These are phyloP conservation scores for Zychaea mexicana DNA, from an alignment of 371 early-diverging fungal species.

Conservation along the genomic window DNA sequence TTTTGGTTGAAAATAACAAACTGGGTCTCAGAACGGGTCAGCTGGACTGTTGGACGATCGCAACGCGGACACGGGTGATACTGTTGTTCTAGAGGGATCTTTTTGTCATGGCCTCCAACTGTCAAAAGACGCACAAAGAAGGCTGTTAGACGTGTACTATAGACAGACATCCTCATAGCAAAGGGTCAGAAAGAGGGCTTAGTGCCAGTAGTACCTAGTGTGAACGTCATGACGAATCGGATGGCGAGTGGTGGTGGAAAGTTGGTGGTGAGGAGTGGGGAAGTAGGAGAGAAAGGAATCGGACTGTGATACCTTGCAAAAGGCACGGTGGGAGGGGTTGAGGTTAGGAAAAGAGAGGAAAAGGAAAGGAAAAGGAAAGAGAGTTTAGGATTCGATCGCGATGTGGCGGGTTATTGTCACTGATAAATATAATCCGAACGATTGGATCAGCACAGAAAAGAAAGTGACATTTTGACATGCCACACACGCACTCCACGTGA, in stretches of 20 bases:
- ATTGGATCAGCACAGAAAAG: slow-evolving; percentile 2
- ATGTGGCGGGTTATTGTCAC: background rate
- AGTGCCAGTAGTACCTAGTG: background rate
- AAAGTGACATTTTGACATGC: slow-evolving; percentile 7
- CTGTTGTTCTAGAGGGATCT: slow-evolving; percentile 41
- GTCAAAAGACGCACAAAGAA: background rate
- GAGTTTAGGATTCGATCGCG: background rate
- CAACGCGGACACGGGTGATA: slow-evolving; percentile 46
- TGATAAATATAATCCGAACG: slow-evolving; percentile 5
- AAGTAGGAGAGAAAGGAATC: background rate
- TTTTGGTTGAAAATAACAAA: slow-evolving; percentile 34
- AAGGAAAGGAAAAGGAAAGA: slow-evolving; percentile 9
- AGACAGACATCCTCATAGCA: too few relatives aligned
- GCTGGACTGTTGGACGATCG: slow-evolving; percentile 32
- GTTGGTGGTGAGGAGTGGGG: background rate
- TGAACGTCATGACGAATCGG: slow-evolving; percentile 10
- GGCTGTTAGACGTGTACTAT: too few relatives aligned
- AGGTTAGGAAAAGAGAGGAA: slow-evolving; percentile 9
- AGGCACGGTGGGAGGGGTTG: background rate
- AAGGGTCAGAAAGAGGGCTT: background rate
- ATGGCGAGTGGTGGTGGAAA: background rate
- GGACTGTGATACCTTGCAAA: background rate
- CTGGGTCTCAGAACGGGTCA: slow-evolving; percentile 42
- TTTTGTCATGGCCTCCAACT: slow-evolving; percentile 41
- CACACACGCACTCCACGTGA: background rate